These are phyloP conservation scores for Quercus mongolica DNA, from an alignment of 306 rosid genomes.

Conservation along the genomic window DNA sequence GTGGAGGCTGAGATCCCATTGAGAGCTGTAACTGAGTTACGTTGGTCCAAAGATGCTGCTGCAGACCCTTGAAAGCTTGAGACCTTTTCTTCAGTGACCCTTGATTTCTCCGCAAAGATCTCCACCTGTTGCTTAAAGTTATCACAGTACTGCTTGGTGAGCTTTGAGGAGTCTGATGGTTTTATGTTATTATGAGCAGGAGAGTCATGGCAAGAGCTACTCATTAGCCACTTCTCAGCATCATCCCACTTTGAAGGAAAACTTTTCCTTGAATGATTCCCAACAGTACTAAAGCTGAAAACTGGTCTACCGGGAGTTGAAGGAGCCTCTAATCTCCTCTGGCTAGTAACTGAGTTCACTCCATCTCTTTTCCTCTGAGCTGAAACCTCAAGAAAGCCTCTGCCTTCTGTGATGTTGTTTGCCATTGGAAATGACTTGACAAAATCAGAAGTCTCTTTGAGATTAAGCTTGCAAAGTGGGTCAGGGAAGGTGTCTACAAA, in stretches of 20 bases:
- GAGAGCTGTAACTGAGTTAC: conserved; percentile 34
- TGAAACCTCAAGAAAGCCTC: conserved; percentile 39
- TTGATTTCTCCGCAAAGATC: conserved; percentile 58
- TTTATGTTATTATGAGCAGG: conserved; percentile 63
- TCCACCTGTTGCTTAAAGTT: conserved; percentile 52
- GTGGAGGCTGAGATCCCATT: conserved; percentile 49
- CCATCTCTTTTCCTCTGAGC: conserved; percentile 49
- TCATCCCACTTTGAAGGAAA: conserved; percentile 99
- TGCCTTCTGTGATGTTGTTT: conserved; percentile 28
- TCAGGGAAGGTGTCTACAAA: conserved; percentile 66
- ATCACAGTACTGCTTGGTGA: conserved; percentile 35
- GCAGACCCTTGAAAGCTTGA: conserved; percentile 47
- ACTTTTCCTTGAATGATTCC: conserved; percentile 60
- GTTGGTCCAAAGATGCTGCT: conserved; percentile 42
- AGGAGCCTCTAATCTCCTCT: conserved; percentile 65
- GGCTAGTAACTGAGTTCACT: conserved; percentile 35
- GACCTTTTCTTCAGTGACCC: conserved; percentile 57
- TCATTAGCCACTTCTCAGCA: conserved; percentile 96
- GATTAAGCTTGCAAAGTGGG: conserved; percentile 90
- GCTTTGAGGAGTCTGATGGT: conserved; percentile 45
- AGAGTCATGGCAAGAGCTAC: conserved; percentile 77
- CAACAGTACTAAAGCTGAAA: conserved; percentile 59
- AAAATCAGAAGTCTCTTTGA: conserved; percentile 91
- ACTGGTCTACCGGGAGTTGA: conserved; percentile 90
- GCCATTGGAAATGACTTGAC: conserved; percentile 82